Conservation (phyloP, 1,284 basidiomycete species). For the Malassezia equina region DNA sequence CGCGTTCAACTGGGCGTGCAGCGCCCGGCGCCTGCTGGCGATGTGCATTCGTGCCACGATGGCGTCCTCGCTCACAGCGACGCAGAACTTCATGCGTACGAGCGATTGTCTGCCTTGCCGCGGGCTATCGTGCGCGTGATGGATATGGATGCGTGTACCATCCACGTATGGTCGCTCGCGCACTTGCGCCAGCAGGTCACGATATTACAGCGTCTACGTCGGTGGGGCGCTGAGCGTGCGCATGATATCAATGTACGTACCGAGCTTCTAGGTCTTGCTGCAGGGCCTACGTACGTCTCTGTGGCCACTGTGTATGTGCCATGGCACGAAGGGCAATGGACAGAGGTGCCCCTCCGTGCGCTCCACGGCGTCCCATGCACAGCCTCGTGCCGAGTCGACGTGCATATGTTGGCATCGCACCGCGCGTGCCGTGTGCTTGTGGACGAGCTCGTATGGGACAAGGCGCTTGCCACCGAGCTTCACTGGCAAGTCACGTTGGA, state of each 20-base stretch:
- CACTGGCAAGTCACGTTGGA: conserved; percentile 2
- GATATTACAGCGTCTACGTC: background rate
- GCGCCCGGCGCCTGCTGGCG: background rate
- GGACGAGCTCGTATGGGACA: background rate
- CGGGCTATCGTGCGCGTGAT: background rate
- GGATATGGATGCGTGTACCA: background rate
- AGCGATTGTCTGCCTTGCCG: background rate
- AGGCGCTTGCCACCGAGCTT: background rate
- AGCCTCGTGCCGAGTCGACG: background rate
- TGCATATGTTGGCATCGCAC: conserved; percentile 38
- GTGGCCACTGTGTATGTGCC: conserved; percentile 1
- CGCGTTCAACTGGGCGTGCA: conserved; percentile 77
- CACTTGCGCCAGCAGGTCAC: background rate
- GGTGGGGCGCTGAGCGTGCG: background rate
- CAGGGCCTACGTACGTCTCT: background rate
- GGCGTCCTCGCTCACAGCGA: background rate
- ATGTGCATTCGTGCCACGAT: background rate
- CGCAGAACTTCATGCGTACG: background rate
- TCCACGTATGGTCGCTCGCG: background rate
- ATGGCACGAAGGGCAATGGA: background rate
- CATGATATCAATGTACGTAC: background rate
- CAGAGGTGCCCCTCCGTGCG: background rate
- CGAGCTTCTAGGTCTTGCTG: background rate
- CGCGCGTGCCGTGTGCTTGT: background rate
- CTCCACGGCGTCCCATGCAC: background rate